phyloP scores from a whole-genome alignment of 2,329 filamentous ascomycete species.

The Ophiocordyceps camponoti-floridani region DNA sequence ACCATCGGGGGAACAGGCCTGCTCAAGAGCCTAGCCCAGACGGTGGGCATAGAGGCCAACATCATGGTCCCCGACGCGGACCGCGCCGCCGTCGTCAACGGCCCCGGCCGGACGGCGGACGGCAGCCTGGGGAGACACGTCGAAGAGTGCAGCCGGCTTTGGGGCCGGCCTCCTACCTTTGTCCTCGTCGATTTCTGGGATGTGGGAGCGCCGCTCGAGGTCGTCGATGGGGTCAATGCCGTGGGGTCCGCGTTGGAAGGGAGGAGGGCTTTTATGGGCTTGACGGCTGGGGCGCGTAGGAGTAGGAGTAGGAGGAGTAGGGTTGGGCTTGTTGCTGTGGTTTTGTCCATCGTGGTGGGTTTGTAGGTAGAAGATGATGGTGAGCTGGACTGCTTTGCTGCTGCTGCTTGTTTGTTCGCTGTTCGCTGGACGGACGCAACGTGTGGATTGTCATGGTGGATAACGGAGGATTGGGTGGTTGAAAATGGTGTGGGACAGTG shows the following conservation, averaged over 20 bases:
- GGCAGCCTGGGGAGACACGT: conserved; percentile 40
- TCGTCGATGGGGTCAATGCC: conserved; percentile 51
- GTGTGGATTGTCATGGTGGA: neutral
- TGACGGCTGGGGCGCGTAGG: neutral
- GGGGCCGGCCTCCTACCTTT: conserved; percentile 49
- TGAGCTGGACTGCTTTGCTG: no score
- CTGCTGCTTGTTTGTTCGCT: no score
- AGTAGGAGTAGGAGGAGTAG: neutral
- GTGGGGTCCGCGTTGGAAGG: conserved; percentile 20
- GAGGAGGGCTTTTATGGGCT: conserved; percentile 7
- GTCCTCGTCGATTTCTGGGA: conserved; percentile 70
- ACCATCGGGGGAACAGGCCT: conserved; percentile 29
- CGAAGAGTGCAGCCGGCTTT: conserved; percentile 34
- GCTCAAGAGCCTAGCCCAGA: conserved; percentile 9
- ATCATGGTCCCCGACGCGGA: conserved; percentile 44
- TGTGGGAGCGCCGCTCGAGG: conserved; percentile 48
- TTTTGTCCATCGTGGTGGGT: neutral
- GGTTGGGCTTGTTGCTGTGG: neutral
- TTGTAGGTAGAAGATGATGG: no score
- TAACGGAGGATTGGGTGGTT: neutral
- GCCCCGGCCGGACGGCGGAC: conserved; percentile 26
- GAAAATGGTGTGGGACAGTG: neutral
- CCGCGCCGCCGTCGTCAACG: conserved; percentile 47
- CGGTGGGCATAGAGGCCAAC: conserved; percentile 12
- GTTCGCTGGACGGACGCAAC: no score